Conservation (phyloP, 2,329 filamentous ascomycete genomes). For the Diaporthe humulicola region DNA sequence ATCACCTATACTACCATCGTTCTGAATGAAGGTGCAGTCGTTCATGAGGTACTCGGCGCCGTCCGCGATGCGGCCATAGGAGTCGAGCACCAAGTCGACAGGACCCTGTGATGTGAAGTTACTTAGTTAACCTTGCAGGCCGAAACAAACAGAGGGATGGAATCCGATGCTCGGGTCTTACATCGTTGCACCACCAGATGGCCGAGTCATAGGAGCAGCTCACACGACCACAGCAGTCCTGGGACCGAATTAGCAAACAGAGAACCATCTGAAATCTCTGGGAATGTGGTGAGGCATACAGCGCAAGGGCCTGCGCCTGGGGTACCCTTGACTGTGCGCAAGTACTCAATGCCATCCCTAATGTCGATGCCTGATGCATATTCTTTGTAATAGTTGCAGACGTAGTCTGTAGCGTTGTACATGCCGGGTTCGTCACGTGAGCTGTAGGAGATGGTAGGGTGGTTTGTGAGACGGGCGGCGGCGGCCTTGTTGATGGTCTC, state of each 20-base stretch:
- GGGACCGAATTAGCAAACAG: background rate
- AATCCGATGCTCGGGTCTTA: background rate
- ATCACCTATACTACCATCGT: background rate
- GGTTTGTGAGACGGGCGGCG: background rate
- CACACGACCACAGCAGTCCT: background rate
- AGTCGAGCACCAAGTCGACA: background rate
- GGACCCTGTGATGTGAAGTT: background rate
- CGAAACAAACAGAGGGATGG: background rate
- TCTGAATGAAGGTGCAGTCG: slow-evolving; percentile 5
- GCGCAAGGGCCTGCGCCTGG: background rate
- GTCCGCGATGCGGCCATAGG: slow-evolving; percentile 13
- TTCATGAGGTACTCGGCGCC: slow-evolving; percentile 13
- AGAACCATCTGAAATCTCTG: no score
- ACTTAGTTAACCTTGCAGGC: background rate
- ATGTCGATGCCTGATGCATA: background rate
- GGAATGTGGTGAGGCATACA: background rate
- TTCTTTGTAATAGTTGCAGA: background rate
- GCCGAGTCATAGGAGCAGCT: slow-evolving; percentile 21
- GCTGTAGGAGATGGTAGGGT: no score
- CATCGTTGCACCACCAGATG: slow-evolving; percentile 26
- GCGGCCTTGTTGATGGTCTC: background rate
- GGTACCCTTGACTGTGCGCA: background rate
- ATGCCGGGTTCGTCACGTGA: background rate
- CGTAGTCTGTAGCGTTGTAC: background rate
- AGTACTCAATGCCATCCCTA: background rate